These are phyloP conservation scores for Brassica napus DNA, from an alignment of 345 rosid species.

Conservation along the genomic window Da-Ae NC_063438.1:19424501-19425000, in stretches of 20 bases:
- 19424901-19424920: background rate
- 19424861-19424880: conserved; percentile 46
- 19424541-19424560: background rate
- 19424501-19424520: background rate
- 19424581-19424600: conserved; percentile 18
- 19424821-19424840: conserved; percentile 89
- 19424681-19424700: conserved; percentile 23
- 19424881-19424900: conserved; percentile 5
- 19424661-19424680: conserved; percentile 16
- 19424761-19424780: conserved; percentile 59
- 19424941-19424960: background rate
- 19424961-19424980: conserved; percentile 6
- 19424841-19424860: conserved; percentile 81
- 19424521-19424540: background rate
- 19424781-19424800: conserved; percentile 87
- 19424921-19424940: conserved; percentile 17
- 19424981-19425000: background rate
- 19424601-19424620: conserved; percentile 36
- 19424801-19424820: conserved; percentile 90
- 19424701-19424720: conserved; percentile 21
- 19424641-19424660: conserved; percentile 9
- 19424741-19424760: conserved; percentile 47
- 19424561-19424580: background rate
- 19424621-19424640: conserved; percentile 14
- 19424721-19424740: conserved; percentile 21